Conservation (phyloP, 371 early-diverging fungal genomes). For the Mucor racemosus region DNA sequence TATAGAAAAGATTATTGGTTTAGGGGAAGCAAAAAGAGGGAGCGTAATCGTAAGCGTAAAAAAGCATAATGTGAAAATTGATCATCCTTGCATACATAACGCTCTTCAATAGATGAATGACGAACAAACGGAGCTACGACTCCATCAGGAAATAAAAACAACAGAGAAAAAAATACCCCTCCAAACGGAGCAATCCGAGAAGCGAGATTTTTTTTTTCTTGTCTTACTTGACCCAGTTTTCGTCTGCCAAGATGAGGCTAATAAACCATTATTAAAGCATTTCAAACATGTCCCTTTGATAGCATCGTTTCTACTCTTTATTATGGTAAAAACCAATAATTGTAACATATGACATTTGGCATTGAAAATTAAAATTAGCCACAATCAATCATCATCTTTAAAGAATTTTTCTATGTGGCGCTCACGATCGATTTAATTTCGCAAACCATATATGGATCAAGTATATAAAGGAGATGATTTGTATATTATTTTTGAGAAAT, state of each 20-base stretch:
- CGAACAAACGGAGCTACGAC: constrained; percentile 2
- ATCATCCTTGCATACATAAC: constrained; percentile 8
- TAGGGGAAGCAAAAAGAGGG: neutral
- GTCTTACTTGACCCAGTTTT: neutral
- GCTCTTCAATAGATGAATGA: neutral
- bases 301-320: neutral
- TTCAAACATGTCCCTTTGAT: neutral
- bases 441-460: constrained; percentile 3
- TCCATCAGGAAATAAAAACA: constrained; percentile 8
- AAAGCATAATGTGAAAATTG: neutral
- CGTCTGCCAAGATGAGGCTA: constrained; percentile 10
- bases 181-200: constrained; percentile 12
- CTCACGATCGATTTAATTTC: neutral
- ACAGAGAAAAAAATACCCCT: neutral
- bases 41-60: neutral
- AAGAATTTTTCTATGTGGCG: constrained; percentile 13
- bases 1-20: constrained; percentile 1
- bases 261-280: neutral
- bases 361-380: constrained; percentile 10
- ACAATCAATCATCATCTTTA: constrained; percentile 2
- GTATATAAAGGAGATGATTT: constrained; percentile 9
- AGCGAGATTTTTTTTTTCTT: constrained; percentile 9
- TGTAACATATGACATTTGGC: constrained; percentile 12
- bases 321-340: neutral
- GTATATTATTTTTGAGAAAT: neutral